phyloP scores from a whole-genome alignment of 495 filamentous ascomycete species.

The Saxispiralis lemnorum region DNA sequence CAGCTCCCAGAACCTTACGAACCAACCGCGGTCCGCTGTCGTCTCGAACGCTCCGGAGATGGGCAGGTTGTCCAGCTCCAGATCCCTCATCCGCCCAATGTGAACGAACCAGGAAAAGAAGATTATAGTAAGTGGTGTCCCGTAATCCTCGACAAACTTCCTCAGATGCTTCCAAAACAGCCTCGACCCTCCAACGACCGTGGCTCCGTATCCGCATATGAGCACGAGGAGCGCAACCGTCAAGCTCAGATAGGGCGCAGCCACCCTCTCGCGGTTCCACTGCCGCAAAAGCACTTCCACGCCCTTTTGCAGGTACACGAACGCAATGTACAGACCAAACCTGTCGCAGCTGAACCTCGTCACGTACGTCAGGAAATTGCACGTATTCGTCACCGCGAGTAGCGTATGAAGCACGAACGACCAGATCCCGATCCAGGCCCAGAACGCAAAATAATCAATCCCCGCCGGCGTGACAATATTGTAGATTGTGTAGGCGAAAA shows the following conservation, averaged over 20 bases:
- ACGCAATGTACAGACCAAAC: constrained; percentile 31
- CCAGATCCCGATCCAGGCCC: constrained; percentile 29
- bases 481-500: constrained; percentile 33
- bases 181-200: too few species aligned
- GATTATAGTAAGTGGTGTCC: neutral
- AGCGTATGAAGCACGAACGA: constrained; percentile 29
- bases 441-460: constrained; percentile 25
- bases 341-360: constrained; percentile 28
- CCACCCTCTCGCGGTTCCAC: too few species aligned
- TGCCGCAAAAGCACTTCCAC: constrained; percentile 9
- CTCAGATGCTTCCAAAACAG: too few species aligned
- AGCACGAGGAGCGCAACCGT: too few species aligned
- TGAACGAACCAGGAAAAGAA: neutral
- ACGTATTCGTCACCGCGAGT: constrained; percentile 25
- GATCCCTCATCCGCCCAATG: constrained; percentile 21
- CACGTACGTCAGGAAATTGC: constrained; percentile 28
- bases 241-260: too few species aligned
- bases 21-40: constrained; percentile 60
- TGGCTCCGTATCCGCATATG: too few species aligned
- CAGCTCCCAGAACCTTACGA: constrained; percentile 79
- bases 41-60: constrained; percentile 33
- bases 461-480: constrained; percentile 22
- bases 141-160: neutral
- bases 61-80: constrained; percentile 19
- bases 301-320: too few species aligned